Percentiles rank a stretch among this genome's conserved stretches.
Conservation (phyloP, 257 asterid genomes). For the Cordia subcordata region DNA sequence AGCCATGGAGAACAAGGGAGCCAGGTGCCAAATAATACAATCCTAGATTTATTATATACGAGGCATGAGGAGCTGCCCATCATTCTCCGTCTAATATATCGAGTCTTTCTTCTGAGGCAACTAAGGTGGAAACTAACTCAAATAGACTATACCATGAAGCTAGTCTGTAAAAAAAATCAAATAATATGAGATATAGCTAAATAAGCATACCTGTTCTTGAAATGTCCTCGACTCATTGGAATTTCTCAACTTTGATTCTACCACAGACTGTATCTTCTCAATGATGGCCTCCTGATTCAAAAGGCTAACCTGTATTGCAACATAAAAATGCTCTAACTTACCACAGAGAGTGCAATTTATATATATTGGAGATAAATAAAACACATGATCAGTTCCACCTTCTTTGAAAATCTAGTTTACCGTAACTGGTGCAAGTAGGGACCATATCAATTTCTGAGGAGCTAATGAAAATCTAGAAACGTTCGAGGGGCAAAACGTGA, state of each 20-base stretch:
- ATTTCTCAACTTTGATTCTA: conserved; percentile 77
- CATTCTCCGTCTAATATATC: too few species aligned
- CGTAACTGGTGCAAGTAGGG: too few species aligned
- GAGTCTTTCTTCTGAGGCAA: too few species aligned
- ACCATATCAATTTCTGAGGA: too few species aligned
- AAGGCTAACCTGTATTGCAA: conserved; percentile 72
- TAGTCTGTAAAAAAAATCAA: neutral
- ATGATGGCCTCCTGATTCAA: conserved; percentile 81
- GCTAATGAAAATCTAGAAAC: too few species aligned
- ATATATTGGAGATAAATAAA: neutral
- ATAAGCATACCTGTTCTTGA: conserved; percentile 74
- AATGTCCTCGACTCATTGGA: conserved; percentile 81
- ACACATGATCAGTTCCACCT: neutral
- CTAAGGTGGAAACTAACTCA: too few species aligned
- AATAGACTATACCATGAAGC: neutral
- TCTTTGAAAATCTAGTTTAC: too few species aligned
- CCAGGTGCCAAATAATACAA: too few species aligned
- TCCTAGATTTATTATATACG: too few species aligned
- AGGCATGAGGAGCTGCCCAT: too few species aligned
- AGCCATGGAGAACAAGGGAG: too few species aligned
- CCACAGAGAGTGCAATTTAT: neutral
- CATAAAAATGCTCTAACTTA: neutral
- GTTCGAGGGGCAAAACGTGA: too few species aligned
- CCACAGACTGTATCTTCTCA: conserved; percentile 76
- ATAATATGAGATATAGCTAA: neutral